Evolutionary conservation across 768 basidiomycete species (phyloP), one percentile per base, ranked within the genome.

Genomic region (Suillus occidentalis): DNA sequence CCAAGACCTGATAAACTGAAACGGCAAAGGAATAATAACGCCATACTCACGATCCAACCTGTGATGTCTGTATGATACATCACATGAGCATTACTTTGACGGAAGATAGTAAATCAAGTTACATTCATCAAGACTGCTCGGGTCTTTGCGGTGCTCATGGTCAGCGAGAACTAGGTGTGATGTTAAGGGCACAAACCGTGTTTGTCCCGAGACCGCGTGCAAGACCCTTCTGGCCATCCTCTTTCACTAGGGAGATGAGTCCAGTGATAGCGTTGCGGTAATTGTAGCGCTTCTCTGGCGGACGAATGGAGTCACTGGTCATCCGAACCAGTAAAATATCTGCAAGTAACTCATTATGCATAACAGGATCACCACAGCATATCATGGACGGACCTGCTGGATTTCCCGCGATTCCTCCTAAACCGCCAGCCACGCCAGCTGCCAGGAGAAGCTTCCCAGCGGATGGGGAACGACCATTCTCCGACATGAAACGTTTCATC

Each of bases 341-440:
- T 85, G 66, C 61, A 52, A 47, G 42, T n/a, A 64, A 60, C 62
- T 55, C 14, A 63, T 64, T 10, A 63, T 31, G 10, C 20, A 45
- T 10, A 22, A 22, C 6, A 13, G n/a, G 22, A 4, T 14, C 5
- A 28, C 12, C 25, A 6, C 12, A 39, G 16, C 8, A 53, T 31
- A 36, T 34, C 47, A 13, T 31, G 20, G 20, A 47, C 52, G 25
- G n/a, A 85, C 89, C 89, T 71, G 89, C 90, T 40, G 94, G 94
- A 71, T 95, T 96, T 4, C 94, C 94, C 4, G 89, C 89, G 49
- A 95, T 72, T 13, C 94, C 94, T 20, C 94, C 94, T 18, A 94
- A 79, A 31, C 86, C 91, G 42, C 94, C 94, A 16, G 94, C 89
- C 28, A 88, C 68, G 73, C 87, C 83, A 28, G 91, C 89, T 5